These are phyloP conservation scores for Brassica rapa DNA, from an alignment of 345 rosid species.

Conservation along the genomic window DNA sequence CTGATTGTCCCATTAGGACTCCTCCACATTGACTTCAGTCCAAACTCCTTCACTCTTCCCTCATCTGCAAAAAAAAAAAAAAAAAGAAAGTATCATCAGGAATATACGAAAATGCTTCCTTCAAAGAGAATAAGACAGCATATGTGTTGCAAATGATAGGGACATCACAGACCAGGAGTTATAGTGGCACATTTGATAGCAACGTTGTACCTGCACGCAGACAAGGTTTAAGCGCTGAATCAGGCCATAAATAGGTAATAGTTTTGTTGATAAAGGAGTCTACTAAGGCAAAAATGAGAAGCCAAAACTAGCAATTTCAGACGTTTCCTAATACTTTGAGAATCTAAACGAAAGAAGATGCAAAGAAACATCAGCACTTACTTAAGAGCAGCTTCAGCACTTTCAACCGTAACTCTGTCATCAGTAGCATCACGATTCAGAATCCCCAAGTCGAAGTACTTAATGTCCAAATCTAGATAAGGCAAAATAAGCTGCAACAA, in stretches of 20 bases:
- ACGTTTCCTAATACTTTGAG: not conserved
- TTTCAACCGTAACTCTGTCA: conserved; percentile 78
- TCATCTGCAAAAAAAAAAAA: conserved; percentile 79
- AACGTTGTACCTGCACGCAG: conserved; percentile 78
- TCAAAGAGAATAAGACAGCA: not conserved
- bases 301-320: not conserved
- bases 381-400: conserved; percentile 89
- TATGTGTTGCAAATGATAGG: not conserved
- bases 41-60: conserved; percentile 92
- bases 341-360: not conserved
- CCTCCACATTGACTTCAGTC: conserved; percentile 89
- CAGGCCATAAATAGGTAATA: no score
- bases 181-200: conserved; percentile 97
- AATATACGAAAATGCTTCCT: not conserved
- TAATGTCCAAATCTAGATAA: conserved; percentile 76
- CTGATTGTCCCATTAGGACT: conserved; percentile 99
- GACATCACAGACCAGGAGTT: conserved; percentile 75
- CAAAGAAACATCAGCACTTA: conserved; percentile 42
- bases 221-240: not conserved
- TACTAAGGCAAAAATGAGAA: not conserved
- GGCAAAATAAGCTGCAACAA: conserved; percentile 80
- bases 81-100: not conserved
- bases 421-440: conserved; percentile 88
- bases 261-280: no score
- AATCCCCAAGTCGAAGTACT: conserved; percentile 89